Conservation (phyloP, 73 alveolate species). For the Effrenium voratum region DNA sequence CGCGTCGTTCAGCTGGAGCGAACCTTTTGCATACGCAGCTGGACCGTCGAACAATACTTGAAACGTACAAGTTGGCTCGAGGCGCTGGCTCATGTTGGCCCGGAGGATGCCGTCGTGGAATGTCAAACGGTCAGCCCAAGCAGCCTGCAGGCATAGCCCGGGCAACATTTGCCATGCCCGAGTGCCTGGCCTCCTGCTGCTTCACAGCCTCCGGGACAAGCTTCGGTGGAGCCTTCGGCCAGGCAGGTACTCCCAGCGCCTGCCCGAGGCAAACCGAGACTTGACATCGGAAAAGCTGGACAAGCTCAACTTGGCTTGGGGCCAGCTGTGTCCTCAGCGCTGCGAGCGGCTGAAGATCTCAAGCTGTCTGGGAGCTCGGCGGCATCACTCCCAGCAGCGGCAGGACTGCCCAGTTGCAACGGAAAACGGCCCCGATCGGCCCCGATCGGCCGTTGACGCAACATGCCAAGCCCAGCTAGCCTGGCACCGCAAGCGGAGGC, state of each 20-base stretch:
- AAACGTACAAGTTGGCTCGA: background rate
- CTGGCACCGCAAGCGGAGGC: no score
- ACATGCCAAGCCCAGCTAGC: no score
- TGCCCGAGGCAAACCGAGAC: background rate
- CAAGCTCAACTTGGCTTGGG: background rate
- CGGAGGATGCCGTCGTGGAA: slow-evolving; percentile 84
- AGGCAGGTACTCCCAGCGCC: no score
- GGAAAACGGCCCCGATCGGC: no score
- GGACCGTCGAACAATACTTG: no score
- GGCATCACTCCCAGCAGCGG: background rate
- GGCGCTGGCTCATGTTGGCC: slow-evolving; percentile 35
- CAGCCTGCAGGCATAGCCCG: background rate
- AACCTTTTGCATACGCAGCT: slow-evolving; percentile 29
- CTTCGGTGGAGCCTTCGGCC: background rate
- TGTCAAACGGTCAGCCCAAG: slow-evolving; percentile 71
- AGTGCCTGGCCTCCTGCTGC: slow-evolving; percentile 28
- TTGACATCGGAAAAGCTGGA: background rate
- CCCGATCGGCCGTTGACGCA: no score
- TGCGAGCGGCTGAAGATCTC: background rate
- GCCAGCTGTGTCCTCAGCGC: background rate
- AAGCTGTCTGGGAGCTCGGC: background rate
- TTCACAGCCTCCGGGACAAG: slow-evolving; percentile 28
- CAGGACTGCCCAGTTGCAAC: no score
- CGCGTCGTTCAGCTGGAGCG: slow-evolving; percentile 57
- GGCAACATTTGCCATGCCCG: background rate